Conservation (phyloP, 1,284 basidiomycete genomes). For the Thecaphora thlaspeos region DNA sequence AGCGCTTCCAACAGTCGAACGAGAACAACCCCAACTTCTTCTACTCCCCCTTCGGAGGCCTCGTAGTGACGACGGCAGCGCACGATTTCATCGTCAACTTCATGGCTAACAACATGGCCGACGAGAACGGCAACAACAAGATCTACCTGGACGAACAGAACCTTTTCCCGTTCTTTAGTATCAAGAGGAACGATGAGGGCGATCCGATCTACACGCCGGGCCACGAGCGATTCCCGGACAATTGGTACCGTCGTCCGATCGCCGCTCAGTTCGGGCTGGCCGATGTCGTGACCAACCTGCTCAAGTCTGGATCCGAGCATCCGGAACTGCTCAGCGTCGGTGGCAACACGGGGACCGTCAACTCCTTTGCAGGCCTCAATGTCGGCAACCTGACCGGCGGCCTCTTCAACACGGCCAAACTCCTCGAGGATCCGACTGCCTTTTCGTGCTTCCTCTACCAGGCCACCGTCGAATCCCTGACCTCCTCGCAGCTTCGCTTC, state of each 20-base stretch:
- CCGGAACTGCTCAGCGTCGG: slow-evolving; percentile 33
- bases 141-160: slow-evolving; percentile 46
- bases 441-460: slow-evolving; percentile 41
- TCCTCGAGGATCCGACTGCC: slow-evolving; percentile 24
- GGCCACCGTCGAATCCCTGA: slow-evolving; percentile 23
- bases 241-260: slow-evolving; percentile 37
- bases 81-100: slow-evolving; percentile 43
- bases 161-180: slow-evolving; percentile 39
- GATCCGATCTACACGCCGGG: slow-evolving; percentile 39
- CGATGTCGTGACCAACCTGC: slow-evolving; percentile 37
- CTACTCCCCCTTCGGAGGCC: slow-evolving; percentile 38
- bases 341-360: slow-evolving; percentile 42
- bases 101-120: slow-evolving; percentile 41
- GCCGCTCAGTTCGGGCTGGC: slow-evolving; percentile 36
- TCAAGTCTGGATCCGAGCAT: slow-evolving; percentile 24
- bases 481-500: slow-evolving; percentile 30
- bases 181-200: slow-evolving; percentile 17
- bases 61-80: slow-evolving; percentile 41
- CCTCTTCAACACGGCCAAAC: slow-evolving; percentile 13
- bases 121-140: slow-evolving; percentile 35
- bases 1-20: slow-evolving; percentile 33
- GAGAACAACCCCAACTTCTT: slow-evolving; percentile 37
- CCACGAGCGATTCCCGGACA: slow-evolving; percentile 30
- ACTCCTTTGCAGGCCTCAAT: slow-evolving; percentile 39
- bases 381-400: slow-evolving; percentile 38